Conservation (phyloP, 805 yeast species). For the Zygosaccharomyces kombuchaensis region DNA sequence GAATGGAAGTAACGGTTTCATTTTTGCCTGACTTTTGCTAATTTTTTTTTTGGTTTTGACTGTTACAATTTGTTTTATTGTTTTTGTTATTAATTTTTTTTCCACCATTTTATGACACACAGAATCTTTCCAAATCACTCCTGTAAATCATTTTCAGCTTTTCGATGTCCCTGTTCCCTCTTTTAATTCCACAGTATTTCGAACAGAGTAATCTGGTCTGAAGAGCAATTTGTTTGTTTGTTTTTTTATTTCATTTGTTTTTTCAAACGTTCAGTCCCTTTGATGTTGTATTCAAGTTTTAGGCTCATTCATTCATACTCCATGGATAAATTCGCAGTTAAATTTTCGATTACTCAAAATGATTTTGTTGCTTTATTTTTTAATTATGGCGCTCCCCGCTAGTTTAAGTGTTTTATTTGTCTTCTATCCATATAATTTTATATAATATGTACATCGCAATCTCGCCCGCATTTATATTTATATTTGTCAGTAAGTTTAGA, state of each 20-base stretch:
- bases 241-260: conserved; percentile 1
- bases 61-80: conserved; percentile 5
- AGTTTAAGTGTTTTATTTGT: conserved; percentile 14
- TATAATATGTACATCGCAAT: background rate
- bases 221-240: conserved; percentile 2
- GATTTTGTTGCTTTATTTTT: conserved; percentile 15
- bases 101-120: conserved; percentile 1
- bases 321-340: background rate
- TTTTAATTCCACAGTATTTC: background rate
- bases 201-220: background rate
- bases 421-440: conserved; percentile 21
- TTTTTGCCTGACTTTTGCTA: conserved; percentile 15
- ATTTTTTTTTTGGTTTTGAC: conserved; percentile 5
- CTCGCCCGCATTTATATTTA: background rate
- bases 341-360: conserved; percentile 16
- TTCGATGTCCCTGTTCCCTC: background rate
- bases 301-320: background rate
- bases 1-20: conserved; percentile 25
- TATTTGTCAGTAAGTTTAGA: background rate
- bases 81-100: conserved; percentile 1
- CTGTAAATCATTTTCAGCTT: conserved; percentile 3
- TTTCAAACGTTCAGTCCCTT: background rate
- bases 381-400: conserved; percentile 9
- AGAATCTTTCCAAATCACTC: background rate
- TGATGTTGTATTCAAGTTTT: conserved; percentile 2